A percentile compares a stretch with the other conserved stretches of the same genome.
phyloP scores from a whole-genome alignment of 129 eudicot species.

The Smallanthus sonchifolius region DNA sequence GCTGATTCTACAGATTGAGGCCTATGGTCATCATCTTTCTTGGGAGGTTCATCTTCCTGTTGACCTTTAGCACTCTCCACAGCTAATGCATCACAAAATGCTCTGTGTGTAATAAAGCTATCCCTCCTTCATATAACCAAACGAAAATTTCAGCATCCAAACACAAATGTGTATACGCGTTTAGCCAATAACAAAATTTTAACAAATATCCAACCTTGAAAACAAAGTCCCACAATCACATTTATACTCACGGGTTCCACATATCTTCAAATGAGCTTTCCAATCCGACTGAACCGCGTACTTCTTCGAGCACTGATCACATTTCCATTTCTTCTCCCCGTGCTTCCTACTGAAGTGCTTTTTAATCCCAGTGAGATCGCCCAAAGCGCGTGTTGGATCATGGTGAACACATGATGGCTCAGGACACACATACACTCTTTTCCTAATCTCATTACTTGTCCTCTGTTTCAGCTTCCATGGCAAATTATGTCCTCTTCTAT shows the following conservation, averaged over 20 bases:
- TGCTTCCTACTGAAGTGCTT: constrained; percentile 92
- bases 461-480: constrained; percentile 98
- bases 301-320: constrained; percentile 87
- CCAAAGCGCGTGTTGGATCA: constrained; percentile 83
- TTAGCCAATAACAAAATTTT: constrained; percentile 1
- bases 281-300: constrained; percentile 97
- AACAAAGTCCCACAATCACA: constrained; percentile 94
- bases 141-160: constrained; percentile 9
- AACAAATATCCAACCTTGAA: constrained; percentile 51
- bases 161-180: neutral
- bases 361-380: constrained; percentile 94
- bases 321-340: constrained; percentile 96
- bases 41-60: constrained; percentile 33
- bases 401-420: constrained; percentile 87
- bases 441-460: constrained; percentile 68
- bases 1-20: constrained; percentile 36
- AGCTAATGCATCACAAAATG: constrained; percentile 84
- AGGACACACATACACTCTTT: constrained; percentile 92
- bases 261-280: constrained; percentile 90
- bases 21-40: constrained; percentile 40
- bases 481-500: constrained; percentile 89
- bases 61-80: constrained; percentile 57
- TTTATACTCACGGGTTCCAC: constrained; percentile 90
- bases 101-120: constrained; percentile 91
- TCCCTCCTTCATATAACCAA: constrained; percentile 59